Percentiles rank a stretch among this genome's conserved stretches.
phyloP scores from a whole-genome alignment of 2,329 filamentous ascomycete species.

The Zelopaecilomyces penicillatus region DNA sequence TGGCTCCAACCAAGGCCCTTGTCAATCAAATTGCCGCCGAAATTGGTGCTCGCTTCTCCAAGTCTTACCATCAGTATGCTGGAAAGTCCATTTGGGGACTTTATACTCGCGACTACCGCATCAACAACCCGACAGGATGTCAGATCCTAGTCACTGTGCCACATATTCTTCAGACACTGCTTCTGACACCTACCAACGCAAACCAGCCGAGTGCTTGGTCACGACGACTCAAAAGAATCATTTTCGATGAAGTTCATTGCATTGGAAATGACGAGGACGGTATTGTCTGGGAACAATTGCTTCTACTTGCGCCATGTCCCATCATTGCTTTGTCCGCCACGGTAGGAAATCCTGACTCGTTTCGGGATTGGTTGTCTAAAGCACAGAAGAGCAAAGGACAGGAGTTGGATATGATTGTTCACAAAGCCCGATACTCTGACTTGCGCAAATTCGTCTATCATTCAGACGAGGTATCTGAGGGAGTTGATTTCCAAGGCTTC shows the following conservation, averaged over 20 bases:
- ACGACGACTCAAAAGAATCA: slow-evolving; percentile 60
- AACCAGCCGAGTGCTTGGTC: slow-evolving; percentile 50
- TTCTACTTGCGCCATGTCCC: slow-evolving; percentile 65
- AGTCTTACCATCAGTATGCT: slow-evolving; percentile 48
- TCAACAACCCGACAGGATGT: slow-evolving; percentile 65
- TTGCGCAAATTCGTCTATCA: slow-evolving; percentile 64
- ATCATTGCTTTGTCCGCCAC: slow-evolving; percentile 75
- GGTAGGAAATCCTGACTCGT: slow-evolving; percentile 65
- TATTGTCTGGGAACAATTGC: slow-evolving; percentile 68
- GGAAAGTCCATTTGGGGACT: slow-evolving; percentile 71
- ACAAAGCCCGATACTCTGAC: slow-evolving; percentile 65
- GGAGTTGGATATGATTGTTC: slow-evolving; percentile 59
- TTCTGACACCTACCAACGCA: slow-evolving; percentile 57
- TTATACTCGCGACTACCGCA: slow-evolving; percentile 64
- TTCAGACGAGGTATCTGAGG: slow-evolving; percentile 30
- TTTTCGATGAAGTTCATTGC: slow-evolving; percentile 76
- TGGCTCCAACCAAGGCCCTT: slow-evolving; percentile 73
- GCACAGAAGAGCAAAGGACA: slow-evolving; percentile 57
- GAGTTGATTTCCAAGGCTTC: slow-evolving; percentile 45
- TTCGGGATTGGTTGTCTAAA: slow-evolving; percentile 57
- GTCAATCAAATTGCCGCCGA: slow-evolving; percentile 80
- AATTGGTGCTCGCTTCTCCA: slow-evolving; percentile 65
- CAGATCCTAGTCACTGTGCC: slow-evolving; percentile 73
- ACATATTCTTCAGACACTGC: slow-evolving; percentile 71
- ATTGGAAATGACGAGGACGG: slow-evolving; percentile 72